These are phyloP conservation scores for Epichloe hybrida DNA, from an alignment of 2,329 filamentous ascomycete species.

Conservation along the genomic window DNA sequence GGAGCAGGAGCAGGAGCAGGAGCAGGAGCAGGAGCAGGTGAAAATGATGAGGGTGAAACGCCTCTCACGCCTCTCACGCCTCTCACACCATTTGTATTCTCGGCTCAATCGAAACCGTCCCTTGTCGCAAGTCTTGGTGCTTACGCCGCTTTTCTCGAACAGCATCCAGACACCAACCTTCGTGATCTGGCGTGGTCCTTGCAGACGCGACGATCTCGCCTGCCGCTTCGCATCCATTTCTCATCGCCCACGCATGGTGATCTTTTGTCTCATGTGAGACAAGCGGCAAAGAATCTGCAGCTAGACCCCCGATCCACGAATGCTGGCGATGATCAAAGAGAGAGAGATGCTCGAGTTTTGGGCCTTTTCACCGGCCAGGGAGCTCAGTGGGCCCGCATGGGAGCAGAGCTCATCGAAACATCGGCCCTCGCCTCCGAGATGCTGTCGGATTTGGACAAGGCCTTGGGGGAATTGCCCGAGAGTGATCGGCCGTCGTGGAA, in stretches of 20 bases:
- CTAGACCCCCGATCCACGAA: background rate
- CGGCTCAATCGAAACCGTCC: constrained; percentile 15
- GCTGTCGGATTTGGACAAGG: background rate
- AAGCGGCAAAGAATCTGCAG: background rate
- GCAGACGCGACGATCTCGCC: constrained; percentile 1
- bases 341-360: too few relatives aligned
- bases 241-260: background rate
- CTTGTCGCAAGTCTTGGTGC: constrained; percentile 14
- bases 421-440: background rate
- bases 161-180: background rate
- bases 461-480: background rate
- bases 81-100: constrained; percentile 9
- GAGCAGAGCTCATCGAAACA: constrained; percentile 11
- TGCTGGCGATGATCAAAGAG: constrained; percentile 3
- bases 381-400: constrained; percentile 22
- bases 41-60: too few relatives aligned
- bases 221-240: background rate
- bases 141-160: background rate
- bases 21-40: too few relatives aligned
- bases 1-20: too few relatives aligned
- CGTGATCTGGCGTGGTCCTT: background rate
- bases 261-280: background rate
- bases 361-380: constrained; percentile 23
- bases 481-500: constrained; percentile 2
- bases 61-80: background rate